Conservation (phyloP, 805 yeast species). For the Blastobotrys parvus region DNA sequence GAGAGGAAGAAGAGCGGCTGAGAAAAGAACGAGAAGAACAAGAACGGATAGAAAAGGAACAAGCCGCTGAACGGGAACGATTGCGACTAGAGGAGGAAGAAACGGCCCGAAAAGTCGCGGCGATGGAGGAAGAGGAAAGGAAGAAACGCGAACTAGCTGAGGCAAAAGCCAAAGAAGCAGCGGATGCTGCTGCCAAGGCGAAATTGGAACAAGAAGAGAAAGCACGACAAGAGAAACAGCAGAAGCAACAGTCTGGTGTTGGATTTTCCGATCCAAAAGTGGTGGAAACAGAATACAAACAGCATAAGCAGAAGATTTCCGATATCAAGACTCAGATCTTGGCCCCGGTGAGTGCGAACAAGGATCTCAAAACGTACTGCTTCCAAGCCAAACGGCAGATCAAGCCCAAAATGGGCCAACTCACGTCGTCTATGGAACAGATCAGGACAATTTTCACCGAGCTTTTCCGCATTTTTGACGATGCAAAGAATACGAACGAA, state of each 20-base stretch:
- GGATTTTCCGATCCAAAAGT: conserved; percentile 21
- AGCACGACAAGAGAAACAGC: conserved; percentile 14
- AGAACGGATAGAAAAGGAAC: conserved; percentile 12
- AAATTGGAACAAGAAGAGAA: conserved; percentile 16
- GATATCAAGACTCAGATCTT: conserved; percentile 56
- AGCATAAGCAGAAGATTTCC: conserved; percentile 25
- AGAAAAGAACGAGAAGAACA: conserved; percentile 14
- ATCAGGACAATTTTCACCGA: conserved; percentile 37
- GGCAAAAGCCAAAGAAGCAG: conserved; percentile 15
- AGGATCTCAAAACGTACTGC: conserved; percentile 45
- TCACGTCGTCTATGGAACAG: conserved; percentile 64
- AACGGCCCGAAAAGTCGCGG: conserved; percentile 14
- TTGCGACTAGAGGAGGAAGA: conserved; percentile 12
- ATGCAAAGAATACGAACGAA: conserved; percentile 37
- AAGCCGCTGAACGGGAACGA: conserved; percentile 8
- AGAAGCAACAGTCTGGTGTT: conserved; percentile 11
- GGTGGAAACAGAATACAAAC: conserved; percentile 21
- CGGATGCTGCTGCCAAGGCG: conserved; percentile 21
- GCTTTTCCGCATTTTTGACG: conserved; percentile 40
- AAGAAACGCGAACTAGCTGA: conserved; percentile 19
- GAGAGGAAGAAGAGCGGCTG: conserved; percentile 16
- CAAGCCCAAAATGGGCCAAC: conserved; percentile 86
- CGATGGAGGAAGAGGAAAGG: conserved; percentile 10
- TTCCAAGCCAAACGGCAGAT: conserved; percentile 62
- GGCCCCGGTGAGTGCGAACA: conserved; percentile 44